phyloP scores from a whole-genome alignment of 345 rosid genomes.

The Moringa oleifera region DNA sequence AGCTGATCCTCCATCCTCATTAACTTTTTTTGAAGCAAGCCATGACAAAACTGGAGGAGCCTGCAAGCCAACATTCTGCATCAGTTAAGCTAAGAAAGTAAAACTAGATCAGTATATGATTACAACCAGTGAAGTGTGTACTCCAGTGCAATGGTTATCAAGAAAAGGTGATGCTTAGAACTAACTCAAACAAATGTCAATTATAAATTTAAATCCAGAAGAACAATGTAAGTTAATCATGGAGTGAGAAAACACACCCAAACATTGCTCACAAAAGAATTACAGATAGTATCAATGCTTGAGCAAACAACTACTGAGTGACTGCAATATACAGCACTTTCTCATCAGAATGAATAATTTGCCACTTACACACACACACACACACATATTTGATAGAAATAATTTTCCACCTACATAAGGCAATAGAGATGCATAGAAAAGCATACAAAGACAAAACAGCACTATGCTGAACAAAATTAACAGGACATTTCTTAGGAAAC shows the following conservation, averaged over 20 bases:
- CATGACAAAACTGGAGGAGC: conserved; percentile 46
- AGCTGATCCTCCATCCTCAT: conserved; percentile 52
- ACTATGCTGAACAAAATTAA: background rate
- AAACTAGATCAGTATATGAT: background rate
- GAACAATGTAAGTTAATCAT: too few species aligned
- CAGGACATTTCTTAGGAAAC: background rate
- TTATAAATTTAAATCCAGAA: too few species aligned
- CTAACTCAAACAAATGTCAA: too few species aligned
- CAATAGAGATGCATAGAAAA: background rate
- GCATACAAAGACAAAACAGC: background rate
- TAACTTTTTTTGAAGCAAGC: conserved; percentile 61
- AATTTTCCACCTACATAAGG: background rate
- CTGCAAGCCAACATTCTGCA: conserved; percentile 33
- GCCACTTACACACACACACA: too few species aligned
- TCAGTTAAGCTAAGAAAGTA: conserved; percentile 2
- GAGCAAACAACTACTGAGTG: background rate
- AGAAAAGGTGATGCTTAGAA: background rate
- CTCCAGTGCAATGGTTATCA: background rate
- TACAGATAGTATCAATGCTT: background rate
- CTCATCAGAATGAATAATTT: too few species aligned
- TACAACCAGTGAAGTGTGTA: background rate
- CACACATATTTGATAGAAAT: too few species aligned
- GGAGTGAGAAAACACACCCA: too few species aligned
- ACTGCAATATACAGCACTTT: background rate
- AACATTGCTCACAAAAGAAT: too few species aligned